phyloP scores from a whole-genome alignment of 805 yeast genomes.

The Wickerhamiella cacticola region DNA sequence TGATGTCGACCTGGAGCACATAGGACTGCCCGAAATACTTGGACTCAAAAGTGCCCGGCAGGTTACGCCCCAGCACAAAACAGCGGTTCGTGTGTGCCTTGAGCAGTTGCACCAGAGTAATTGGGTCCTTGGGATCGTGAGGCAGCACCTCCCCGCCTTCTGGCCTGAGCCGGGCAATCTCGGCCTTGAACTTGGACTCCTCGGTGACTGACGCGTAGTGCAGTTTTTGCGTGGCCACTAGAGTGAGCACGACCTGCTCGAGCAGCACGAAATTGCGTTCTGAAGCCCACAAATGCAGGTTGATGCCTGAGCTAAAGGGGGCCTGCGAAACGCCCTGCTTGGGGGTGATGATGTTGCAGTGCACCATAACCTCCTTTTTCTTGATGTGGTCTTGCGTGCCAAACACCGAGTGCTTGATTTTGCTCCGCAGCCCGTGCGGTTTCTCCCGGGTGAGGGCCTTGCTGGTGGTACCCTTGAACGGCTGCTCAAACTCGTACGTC shows the following conservation, averaged over 20 bases:
- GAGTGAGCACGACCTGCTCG: background rate
- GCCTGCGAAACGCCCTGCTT: constrained; percentile 11
- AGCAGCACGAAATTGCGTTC: constrained; percentile 4
- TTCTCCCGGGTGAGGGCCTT: background rate
- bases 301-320: constrained; percentile 8
- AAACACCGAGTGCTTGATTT: constrained; percentile 3
- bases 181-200: constrained; percentile 10
- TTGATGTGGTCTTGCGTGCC: background rate
- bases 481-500: constrained; percentile 1
- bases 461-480: background rate
- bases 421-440: constrained; percentile 1
- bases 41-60: constrained; percentile 11
- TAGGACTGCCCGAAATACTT: constrained; percentile 6
- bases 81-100: constrained; percentile 5
- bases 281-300: constrained; percentile 3
- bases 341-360: constrained; percentile 2
- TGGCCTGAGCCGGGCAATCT: constrained; percentile 1
- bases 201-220: constrained; percentile 2
- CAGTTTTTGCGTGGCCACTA: constrained; percentile 6
- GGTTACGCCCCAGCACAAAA: background rate
- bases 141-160: constrained; percentile 9
- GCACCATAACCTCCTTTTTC: constrained; percentile 3
- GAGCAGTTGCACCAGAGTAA: constrained; percentile 4
- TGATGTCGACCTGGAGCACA: constrained; percentile 7
- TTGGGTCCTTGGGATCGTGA: background rate